These are phyloP conservation scores for Tremellales sp. DNA, from an alignment of 1,284 basidiomycete species.

Conservation along the genomic window DNA sequence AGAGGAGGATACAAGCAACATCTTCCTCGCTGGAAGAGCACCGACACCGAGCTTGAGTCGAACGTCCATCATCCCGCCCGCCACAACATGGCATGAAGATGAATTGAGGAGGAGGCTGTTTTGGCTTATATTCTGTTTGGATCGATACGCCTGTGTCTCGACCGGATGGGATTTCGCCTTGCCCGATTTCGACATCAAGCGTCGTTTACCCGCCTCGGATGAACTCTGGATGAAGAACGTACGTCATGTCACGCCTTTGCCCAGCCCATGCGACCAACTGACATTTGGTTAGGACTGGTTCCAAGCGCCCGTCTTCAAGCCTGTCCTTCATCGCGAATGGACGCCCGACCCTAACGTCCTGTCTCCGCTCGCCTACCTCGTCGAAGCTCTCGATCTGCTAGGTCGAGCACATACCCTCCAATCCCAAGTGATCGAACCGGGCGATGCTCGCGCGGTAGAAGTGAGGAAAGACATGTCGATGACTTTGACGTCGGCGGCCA, in stretches of 20 bases:
- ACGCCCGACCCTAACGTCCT: constrained; percentile 17
- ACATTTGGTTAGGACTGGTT: constrained; percentile 35
- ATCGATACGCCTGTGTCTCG: constrained; percentile 46
- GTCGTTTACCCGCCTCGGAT: constrained; percentile 43
- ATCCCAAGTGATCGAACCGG: constrained; percentile 35
- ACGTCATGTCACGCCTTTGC: constrained; percentile 14
- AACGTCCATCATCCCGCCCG: constrained; percentile 43
- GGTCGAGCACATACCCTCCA: constrained; percentile 45
- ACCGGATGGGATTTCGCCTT: constrained; percentile 49
- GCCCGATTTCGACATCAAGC: constrained; percentile 41
- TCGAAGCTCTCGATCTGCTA: constrained; percentile 45
- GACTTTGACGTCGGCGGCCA: constrained; percentile 34
- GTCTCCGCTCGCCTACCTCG: constrained; percentile 43
- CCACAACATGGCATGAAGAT: constrained; percentile 44
- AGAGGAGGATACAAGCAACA: constrained; percentile 28
- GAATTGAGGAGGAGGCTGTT: constrained; percentile 44
- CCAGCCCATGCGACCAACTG: not conserved
- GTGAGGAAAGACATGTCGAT: constrained; percentile 35
- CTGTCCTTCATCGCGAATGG: constrained; percentile 27
- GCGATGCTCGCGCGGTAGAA: constrained; percentile 39
- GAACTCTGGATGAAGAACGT: constrained; percentile 38
- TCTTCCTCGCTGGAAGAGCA: constrained; percentile 13
- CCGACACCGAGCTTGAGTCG: constrained; percentile 31
- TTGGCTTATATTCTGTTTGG: constrained; percentile 47
- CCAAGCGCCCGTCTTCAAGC: constrained; percentile 35